Evolutionary conservation across 306 rosid species (phyloP).

Genomic region (Herpetospermum pedunculosum): DNA sequence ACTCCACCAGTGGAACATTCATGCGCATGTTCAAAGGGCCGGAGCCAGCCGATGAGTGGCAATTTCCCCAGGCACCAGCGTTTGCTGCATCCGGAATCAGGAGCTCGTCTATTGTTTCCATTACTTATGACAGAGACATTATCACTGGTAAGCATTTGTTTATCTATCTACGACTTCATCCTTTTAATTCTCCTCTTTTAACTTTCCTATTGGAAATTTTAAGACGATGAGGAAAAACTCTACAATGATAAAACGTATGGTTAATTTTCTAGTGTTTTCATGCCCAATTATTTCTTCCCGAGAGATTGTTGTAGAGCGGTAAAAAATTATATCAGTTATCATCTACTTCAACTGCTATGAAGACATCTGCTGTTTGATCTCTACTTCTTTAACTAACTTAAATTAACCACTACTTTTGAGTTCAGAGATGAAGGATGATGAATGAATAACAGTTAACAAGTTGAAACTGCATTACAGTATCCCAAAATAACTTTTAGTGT

Average conservation of each 20-base stretch:
- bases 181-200: background rate
- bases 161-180: background rate
- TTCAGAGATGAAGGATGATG: background rate
- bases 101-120: slow-evolving; percentile 68
- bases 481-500: background rate
- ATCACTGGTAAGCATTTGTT: slow-evolving; percentile 55
- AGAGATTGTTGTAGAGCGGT: background rate
- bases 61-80: slow-evolving; percentile 78
- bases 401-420: background rate
- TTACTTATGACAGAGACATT: slow-evolving; percentile 77
- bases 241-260: background rate
- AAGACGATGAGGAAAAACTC: background rate
- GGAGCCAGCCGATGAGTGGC: slow-evolving; percentile 57
- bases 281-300: background rate
- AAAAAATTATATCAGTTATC: background rate
- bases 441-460: background rate
- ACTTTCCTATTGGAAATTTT: background rate
- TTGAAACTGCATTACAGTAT: background rate
- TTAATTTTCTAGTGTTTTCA: background rate
- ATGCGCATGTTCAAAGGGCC: slow-evolving; percentile 84
- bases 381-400: background rate
- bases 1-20: slow-evolving; percentile 66
- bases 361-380: background rate
- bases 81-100: slow-evolving; percentile 78
- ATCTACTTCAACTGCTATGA: background rate